A percentile compares a stretch with the other conserved stretches of the same genome.
Conservation (phyloP, 306 rosid genomes). For the Trifolium subterraneum region DNA sequence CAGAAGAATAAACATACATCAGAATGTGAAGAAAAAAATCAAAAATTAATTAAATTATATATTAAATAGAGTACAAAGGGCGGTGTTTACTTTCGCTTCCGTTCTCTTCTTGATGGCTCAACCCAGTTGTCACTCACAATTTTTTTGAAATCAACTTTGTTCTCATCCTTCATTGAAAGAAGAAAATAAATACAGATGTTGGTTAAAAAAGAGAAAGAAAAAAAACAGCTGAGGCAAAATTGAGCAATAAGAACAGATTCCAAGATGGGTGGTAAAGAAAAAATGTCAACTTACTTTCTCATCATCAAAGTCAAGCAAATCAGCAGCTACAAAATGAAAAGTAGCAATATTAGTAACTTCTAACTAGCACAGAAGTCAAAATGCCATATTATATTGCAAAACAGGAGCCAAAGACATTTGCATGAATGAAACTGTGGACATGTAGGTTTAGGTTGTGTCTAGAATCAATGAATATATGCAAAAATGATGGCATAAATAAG, state of each 20-base stretch:
- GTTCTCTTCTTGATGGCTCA: slow-evolving; percentile 96
- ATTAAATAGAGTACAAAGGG: slow-evolving; percentile 1
- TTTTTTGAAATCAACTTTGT: slow-evolving; percentile 91
- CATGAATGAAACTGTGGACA: neutral
- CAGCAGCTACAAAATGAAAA: slow-evolving; percentile 74
- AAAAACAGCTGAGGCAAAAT: slow-evolving; percentile 9
- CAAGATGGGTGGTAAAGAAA: neutral
- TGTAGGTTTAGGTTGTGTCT: neutral
- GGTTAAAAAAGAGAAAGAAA: slow-evolving; percentile 6
- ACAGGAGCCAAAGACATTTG: neutral
- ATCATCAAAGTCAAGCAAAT: slow-evolving; percentile 93
- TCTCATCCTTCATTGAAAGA: slow-evolving; percentile 72
- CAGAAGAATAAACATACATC: slow-evolving; percentile 29
- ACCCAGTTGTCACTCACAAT: slow-evolving; percentile 95
- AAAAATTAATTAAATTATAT: slow-evolving; percentile 17
- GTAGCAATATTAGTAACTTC: slow-evolving; percentile 40
- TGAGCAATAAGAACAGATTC: slow-evolving; percentile 4
- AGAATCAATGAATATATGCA: neutral
- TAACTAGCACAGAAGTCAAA: slow-evolving; percentile 19
- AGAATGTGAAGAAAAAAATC: neutral
- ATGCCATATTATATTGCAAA: slow-evolving; percentile 1
- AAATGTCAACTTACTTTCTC: slow-evolving; percentile 67
- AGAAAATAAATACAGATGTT: neutral
- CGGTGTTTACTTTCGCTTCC: slow-evolving; percentile 85
- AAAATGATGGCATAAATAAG: neutral